Evolutionary conservation across 2,329 filamentous ascomycete genomes (phyloP).

Genomic region (Dendryphion nanum): DNA sequence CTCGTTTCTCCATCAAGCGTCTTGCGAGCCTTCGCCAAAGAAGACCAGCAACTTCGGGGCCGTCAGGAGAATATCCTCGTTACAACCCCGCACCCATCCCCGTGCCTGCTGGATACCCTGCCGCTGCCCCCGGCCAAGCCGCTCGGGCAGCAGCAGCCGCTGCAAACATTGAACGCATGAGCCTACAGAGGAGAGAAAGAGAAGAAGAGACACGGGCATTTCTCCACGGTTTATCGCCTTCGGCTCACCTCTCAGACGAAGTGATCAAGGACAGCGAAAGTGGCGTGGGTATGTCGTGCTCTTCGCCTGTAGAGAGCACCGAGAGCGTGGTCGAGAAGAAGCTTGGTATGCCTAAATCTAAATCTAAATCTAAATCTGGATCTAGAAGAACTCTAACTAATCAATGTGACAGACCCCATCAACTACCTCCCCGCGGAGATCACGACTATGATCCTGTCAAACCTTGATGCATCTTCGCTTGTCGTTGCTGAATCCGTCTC

Average conservation of each 20-base stretch:
- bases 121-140: slow-evolving; percentile 15
- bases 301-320: slow-evolving; percentile 29
- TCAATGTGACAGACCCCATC: slow-evolving; percentile 49
- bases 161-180: slow-evolving; percentile 32
- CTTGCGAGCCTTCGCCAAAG: slow-evolving; percentile 30
- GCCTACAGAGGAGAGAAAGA: slow-evolving; percentile 26
- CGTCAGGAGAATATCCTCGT: slow-evolving; percentile 23
- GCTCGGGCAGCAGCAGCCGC: slow-evolving; percentile 37
- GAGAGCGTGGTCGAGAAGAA: slow-evolving; percentile 34
- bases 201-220: slow-evolving; percentile 32
- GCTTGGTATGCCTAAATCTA: slow-evolving; percentile 23
- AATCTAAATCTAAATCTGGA: slow-evolving; percentile 7
- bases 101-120: slow-evolving; percentile 18
- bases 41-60: slow-evolving; percentile 27
- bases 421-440: slow-evolving; percentile 58
- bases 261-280: slow-evolving; percentile 39
- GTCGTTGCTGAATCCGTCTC: slow-evolving; percentile 57
- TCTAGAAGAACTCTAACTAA: too few relatives aligned
- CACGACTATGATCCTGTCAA: slow-evolving; percentile 57
- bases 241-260: slow-evolving; percentile 14
- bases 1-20: slow-evolving; percentile 25
- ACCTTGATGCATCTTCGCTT: slow-evolving; percentile 58
- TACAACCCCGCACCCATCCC: slow-evolving; percentile 24
- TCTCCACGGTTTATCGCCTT: slow-evolving; percentile 21
- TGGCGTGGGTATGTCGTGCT: slow-evolving; percentile 38